Base-by-base conservation (phyloP, 768 basidiomycete genomes). In the Amanita pallidorosea region DNA sequence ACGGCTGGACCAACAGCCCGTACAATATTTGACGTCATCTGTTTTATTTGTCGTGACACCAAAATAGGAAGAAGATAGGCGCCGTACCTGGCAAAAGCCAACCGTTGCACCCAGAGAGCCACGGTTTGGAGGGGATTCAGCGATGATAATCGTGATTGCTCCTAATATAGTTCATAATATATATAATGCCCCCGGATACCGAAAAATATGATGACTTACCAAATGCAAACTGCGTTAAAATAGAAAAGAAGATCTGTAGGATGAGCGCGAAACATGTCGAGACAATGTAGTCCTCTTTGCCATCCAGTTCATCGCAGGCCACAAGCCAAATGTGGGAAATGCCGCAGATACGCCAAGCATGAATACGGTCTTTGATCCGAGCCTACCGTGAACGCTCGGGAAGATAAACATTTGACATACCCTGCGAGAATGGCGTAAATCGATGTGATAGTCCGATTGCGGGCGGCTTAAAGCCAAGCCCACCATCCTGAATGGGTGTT, bases 401-500 rank as follows among this genome's bases (percentile, higher is more conserved):
- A 81, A 85, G 63, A 71, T 71, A 51, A 75, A 67, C 17, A 79
- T 59, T 57, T 82, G 79, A 58, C 80, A 62, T 20, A 74, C 1
- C 81, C 82, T 52, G 77, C 80, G 33, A 74, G 54, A 20, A 80
- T 57, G 5, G 80, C 81, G 53, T 67, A 77, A 2, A 65, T 41
- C 2, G 74, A 70, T 7, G 84, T 66, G 47, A 81, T 74, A 18
- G 66, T 65, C 5, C 84, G 35, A 85, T 86, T 6, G 73, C 65
- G 2, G 85, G 43, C 25, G 43, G 43, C 17, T 81, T 17, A 72
- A 85, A 64, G 8, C 79, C 80, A 13, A 85, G 71, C 0, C 84
- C 84, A 18, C 85, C 84, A 2, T 77, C 66, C 8, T 64, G 64
- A 41, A 78, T 62, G 0, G 86, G 82, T 0, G 81, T 85, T 8